Percentiles rank a stretch among this genome's conserved stretches.
Conservation (phyloP, 371 early-diverging fungal species). For the Mucor saturninus region DNA sequence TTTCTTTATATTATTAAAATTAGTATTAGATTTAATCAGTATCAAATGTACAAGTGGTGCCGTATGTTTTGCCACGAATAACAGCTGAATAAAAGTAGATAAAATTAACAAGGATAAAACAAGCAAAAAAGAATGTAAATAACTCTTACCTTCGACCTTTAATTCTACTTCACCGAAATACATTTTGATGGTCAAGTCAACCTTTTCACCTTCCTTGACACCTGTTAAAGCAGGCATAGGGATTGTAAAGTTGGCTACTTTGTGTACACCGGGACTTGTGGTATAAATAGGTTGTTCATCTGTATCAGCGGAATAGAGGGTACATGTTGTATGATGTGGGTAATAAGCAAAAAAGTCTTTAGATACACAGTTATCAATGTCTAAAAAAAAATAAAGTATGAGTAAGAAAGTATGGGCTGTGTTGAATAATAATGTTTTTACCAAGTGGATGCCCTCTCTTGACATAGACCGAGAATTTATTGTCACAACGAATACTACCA, state of each 20-base stretch:
- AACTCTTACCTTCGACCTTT: conserved; percentile 43
- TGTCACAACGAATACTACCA: conserved; percentile 56
- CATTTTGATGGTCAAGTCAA: conserved; percentile 46
- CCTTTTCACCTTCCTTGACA: conserved; percentile 59
- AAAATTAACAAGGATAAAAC: not conserved
- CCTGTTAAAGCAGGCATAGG: conserved; percentile 59
- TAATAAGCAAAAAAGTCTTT: conserved; percentile 56
- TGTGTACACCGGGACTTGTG: conserved; percentile 55
- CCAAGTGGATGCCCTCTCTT: conserved; percentile 43
- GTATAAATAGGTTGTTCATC: conserved; percentile 57
- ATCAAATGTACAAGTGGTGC: conserved; percentile 53
- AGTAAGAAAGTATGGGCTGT: not conserved
- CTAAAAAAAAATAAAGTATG: conserved; percentile 7
- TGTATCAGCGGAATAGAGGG: conserved; percentile 55
- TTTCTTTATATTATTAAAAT: not conserved
- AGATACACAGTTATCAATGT: conserved; percentile 39
- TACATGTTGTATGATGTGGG: conserved; percentile 57
- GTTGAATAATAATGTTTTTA: not conserved
- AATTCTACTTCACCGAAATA: conserved; percentile 58
- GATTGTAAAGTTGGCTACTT: conserved; percentile 58
- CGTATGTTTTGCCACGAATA: conserved; percentile 55
- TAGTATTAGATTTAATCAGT: conserved; percentile 29
- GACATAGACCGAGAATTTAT: conserved; percentile 56
- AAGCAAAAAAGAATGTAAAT: not conserved
- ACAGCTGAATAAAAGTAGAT: conserved; percentile 31